Base-by-base conservation (phyloP, 1,284 basidiomycete species). In the Ustilago shanxiensis region DNA sequence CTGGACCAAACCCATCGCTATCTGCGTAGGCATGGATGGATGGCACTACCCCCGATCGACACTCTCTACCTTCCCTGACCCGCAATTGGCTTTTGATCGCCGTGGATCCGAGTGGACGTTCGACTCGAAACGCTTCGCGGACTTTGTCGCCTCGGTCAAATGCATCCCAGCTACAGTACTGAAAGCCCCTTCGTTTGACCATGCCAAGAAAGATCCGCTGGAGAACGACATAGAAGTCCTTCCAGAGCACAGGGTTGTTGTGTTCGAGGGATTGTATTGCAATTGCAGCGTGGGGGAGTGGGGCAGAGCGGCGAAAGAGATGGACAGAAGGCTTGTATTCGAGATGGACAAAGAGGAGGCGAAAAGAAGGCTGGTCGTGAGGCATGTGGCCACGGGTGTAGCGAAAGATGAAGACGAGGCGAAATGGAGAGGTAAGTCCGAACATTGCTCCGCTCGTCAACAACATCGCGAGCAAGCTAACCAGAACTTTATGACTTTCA, bases 221-320 rank as follows among this genome's bases (percentile, higher is more conserved):
- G 81, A 84, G 7, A 86, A 88, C 3, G 87, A 86, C 5, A 85
- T 92, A 14, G 83, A 87, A 0, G 89, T 98, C 28, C 81, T 87
- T 28, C 89, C 91, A 0, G 73, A 87, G 33, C 91, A 95, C 80
- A 90, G 92, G 4, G 89, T 96, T 59, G 89, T 96, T 60, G 85
- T 95, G 65, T 89, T 95, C 67, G 93, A 96, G 86, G 94, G 95
- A 0, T 87, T 96, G 10, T 95, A 96, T 86, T 90, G 91, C 6
- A 90, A 93, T 68, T 89, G 95, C 22, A 89, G 91, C 37, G 87
- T 90, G 20, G 88, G 89, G 0, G 91, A 92, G 0, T 98, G 95
- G 95, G 84, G 83, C 1, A 88, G 89, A 18, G 92, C 91, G 1
- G 90, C 91, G 0, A 85, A 87, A 26, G 82, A 90, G 72, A 88